Percentiles rank a stretch among this genome's conserved stretches.
Evolutionary conservation across 208 protist species (phyloP).

Genomic region (Acanthamoeba divionensis): DNA sequence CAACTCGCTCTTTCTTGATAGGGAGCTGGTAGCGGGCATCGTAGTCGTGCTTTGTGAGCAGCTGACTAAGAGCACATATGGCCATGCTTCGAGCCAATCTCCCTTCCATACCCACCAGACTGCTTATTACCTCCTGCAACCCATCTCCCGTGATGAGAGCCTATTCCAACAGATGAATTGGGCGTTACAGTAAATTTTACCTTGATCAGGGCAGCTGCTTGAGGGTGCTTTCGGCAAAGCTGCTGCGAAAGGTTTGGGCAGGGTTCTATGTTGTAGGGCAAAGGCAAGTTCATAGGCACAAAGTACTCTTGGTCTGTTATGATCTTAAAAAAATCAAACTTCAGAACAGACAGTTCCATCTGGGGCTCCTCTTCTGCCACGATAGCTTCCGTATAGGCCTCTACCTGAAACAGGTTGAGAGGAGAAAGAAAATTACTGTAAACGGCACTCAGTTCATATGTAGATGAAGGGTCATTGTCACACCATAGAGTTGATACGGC

Average conservation of each 20-base stretch:
- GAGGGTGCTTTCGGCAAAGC: no score
- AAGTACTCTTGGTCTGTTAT: conserved; percentile 75
- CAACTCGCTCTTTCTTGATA: background rate
- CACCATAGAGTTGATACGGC: conserved; percentile 42
- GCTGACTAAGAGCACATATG: conserved; percentile 35
- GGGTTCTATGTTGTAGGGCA: conserved; percentile 38
- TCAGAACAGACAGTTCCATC: conserved; percentile 55
- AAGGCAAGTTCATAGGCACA: conserved; percentile 67
- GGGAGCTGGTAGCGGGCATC: background rate
- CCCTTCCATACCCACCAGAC: background rate
- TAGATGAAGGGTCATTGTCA: no score
- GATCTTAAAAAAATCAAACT: conserved; percentile 72
- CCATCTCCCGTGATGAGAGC: background rate
- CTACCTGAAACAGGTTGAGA: no score
- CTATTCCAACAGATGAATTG: background rate
- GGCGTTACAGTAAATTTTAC: background rate
- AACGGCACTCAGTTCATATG: no score
- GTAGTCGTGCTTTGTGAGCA: conserved; percentile 52
- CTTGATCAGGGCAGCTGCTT: no score
- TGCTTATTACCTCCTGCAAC: background rate
- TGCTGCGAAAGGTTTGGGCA: no score
- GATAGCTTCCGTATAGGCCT: conserved; percentile 21
- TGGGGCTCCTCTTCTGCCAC: background rate
- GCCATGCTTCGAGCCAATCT: conserved; percentile 27
- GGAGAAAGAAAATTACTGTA: no score